These are phyloP conservation scores for Baudoinia panamericana DNA, from an alignment of 495 filamentous ascomycete genomes.

Conservation along the genomic window DNA sequence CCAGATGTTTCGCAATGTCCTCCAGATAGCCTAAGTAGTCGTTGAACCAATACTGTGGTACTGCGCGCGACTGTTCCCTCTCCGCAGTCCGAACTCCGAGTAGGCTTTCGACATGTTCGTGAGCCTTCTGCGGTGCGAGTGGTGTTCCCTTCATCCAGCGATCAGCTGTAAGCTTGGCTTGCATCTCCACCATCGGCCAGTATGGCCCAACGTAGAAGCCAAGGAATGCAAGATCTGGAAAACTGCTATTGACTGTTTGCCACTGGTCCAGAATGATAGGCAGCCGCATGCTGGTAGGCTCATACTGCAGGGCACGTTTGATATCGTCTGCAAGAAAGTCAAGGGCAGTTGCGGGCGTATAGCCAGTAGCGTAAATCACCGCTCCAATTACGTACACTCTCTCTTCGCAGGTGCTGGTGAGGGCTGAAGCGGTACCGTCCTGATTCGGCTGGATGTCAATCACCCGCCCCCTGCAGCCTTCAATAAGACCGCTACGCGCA, in stretches of 20 bases:
- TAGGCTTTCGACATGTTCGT: constrained; percentile 8
- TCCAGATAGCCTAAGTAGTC: constrained; percentile 74
- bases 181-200: constrained; percentile 81
- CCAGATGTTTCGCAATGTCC: constrained; percentile 45
- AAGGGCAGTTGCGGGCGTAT: constrained; percentile 47
- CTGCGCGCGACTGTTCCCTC: constrained; percentile 26
- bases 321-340: constrained; percentile 45
- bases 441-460: constrained; percentile 4
- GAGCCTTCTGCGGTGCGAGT: constrained; percentile 2
- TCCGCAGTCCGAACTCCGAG: constrained; percentile 20
- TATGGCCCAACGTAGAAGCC: constrained; percentile 79
- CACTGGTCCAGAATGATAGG: constrained; percentile 59
- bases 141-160: constrained; percentile 26
- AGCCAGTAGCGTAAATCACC: constrained; percentile 68
- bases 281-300: constrained; percentile 41
- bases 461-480: constrained; percentile 33
- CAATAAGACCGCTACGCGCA: constrained; percentile 52
- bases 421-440: constrained; percentile 28
- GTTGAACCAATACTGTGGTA: constrained; percentile 64
- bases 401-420: constrained; percentile 20
- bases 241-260: constrained; percentile 42
- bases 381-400: constrained; percentile 46
- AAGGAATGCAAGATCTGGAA: constrained; percentile 62
- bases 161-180: constrained; percentile 51
- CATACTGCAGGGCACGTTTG: constrained; percentile 42